phyloP scores from a whole-genome alignment of 305 asterid genomes.

The Plantago lanceolata region DNA sequence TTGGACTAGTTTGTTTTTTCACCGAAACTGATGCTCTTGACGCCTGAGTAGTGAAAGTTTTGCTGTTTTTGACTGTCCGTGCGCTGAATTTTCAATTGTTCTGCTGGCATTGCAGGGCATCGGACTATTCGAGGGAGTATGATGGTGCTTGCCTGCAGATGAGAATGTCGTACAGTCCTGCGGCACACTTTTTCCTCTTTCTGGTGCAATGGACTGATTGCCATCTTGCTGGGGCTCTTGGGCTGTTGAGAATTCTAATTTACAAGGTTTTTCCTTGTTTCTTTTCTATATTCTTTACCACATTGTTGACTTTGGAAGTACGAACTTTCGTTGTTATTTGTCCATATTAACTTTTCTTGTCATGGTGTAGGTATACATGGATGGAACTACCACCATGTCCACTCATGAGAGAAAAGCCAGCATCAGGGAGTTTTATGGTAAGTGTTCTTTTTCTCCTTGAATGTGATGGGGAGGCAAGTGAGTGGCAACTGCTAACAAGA shows the following conservation, averaged over 20 bases:
- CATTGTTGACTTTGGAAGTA: not conserved
- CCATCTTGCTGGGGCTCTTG: constrained; percentile 92
- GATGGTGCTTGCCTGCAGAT: constrained; percentile 94
- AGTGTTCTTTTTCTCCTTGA: constrained; percentile 22
- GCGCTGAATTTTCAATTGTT: constrained; percentile 17
- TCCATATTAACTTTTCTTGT: not conserved
- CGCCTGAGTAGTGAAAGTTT: constrained; percentile 4
- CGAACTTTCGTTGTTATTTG: not conserved
- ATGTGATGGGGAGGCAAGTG: not conserved
- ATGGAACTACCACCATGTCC: constrained; percentile 94
- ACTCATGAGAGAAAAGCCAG: constrained; percentile 93
- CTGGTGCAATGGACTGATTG: constrained; percentile 94
- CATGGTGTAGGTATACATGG: constrained; percentile 69
- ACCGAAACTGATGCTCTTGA: too few relatives aligned
- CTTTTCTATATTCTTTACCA: not conserved
- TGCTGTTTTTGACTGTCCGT: constrained; percentile 2
- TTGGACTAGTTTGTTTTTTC: not conserved
- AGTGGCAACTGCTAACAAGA: constrained; percentile 23
- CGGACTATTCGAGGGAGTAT: constrained; percentile 71
- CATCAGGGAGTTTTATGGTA: constrained; percentile 91
- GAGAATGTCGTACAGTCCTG: constrained; percentile 94
- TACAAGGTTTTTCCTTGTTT: constrained; percentile 54
- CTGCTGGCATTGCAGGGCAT: constrained; percentile 54
- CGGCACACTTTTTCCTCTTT: constrained; percentile 85
- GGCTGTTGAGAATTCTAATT: constrained; percentile 75